Evolutionary conservation across 176 grass and related monocot species (phyloP).

Genomic region (Zoysia pacifica): DNA sequence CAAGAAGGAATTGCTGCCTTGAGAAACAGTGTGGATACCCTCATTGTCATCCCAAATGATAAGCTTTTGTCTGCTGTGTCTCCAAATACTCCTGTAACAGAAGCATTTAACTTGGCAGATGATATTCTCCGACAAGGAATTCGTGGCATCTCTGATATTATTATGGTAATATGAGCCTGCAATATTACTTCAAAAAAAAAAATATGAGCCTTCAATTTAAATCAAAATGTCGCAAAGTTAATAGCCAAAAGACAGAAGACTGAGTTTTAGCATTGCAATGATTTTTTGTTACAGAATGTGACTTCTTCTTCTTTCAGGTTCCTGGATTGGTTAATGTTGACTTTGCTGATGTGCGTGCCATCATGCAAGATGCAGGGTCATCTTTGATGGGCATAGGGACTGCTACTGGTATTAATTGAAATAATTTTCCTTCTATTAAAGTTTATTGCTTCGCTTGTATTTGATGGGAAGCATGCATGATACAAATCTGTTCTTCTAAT

Average conservation of each 20-base stretch:
- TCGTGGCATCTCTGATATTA: conserved; percentile 94
- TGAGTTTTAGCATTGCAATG: neutral
- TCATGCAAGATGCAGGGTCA: conserved; percentile 98
- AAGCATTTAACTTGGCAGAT: conserved; percentile 91
- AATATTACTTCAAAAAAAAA: neutral
- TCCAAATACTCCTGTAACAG: conserved; percentile 79
- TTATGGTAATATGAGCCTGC: conserved; percentile 48
- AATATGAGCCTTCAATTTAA: neutral
- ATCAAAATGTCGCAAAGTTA: neutral
- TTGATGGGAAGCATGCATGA: neutral
- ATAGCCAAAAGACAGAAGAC: neutral
- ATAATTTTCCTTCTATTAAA: neutral
- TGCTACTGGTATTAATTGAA: conserved; percentile 73
- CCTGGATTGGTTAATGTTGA: conserved; percentile 96
- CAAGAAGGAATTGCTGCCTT: conserved; percentile 86
- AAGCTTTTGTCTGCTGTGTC: conserved; percentile 81
- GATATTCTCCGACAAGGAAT: conserved; percentile 90
- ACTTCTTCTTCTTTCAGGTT: conserved; percentile 51
- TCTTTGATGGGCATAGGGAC: conserved; percentile 99
- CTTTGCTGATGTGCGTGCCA: conserved; percentile 95
- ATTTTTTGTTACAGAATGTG: neutral
- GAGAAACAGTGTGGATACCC: conserved; percentile 83
- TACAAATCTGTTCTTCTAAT: conserved; percentile 2
- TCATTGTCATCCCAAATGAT: conserved; percentile 95
- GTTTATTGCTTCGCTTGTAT: neutral